Conservation (phyloP, 2,329 filamentous ascomycete species). For the Allantophomopsis lycopodina region DNA sequence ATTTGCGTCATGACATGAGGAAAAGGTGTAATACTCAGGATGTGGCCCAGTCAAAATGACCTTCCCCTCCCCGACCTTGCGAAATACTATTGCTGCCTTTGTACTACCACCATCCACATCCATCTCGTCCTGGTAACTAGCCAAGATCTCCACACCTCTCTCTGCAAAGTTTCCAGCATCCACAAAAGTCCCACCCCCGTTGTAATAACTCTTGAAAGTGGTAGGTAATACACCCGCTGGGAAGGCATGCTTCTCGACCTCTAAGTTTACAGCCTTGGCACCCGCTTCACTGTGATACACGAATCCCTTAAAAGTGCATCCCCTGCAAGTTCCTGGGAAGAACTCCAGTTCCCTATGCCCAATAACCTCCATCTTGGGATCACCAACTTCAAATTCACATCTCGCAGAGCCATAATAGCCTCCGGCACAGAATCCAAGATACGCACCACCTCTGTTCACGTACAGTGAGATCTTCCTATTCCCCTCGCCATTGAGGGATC, state of each 20-base stretch:
- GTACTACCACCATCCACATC: conserved; percentile 68
- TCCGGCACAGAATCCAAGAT: conserved; percentile 86
- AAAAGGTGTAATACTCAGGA: conserved; percentile 56
- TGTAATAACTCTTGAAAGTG: conserved; percentile 71
- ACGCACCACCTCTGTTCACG: conserved; percentile 72
- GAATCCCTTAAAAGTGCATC: conserved; percentile 80
- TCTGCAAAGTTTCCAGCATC: conserved; percentile 50
- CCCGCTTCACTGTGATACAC: conserved; percentile 81
- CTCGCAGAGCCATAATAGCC: conserved; percentile 74
- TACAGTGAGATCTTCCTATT: conserved; percentile 77
- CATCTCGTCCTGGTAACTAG: conserved; percentile 61
- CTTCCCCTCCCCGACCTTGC: conserved; percentile 67
- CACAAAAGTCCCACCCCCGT: conserved; percentile 88
- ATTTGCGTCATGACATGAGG: not conserved
- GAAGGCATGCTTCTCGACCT: conserved; percentile 47
- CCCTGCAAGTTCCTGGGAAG: conserved; percentile 76
- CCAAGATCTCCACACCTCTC: conserved; percentile 65
- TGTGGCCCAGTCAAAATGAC: conserved; percentile 78
- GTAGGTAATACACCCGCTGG: conserved; percentile 36
- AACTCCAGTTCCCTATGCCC: conserved; percentile 77
- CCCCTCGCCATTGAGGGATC: conserved; percentile 72
- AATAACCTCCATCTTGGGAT: conserved; percentile 69
- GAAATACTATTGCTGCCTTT: conserved; percentile 70
- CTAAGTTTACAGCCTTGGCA: conserved; percentile 57
- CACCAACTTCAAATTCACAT: conserved; percentile 88